Evolutionary conservation across 495 filamentous ascomycete genomes (phyloP).

Genomic region (Penicillium taxi): DNA sequence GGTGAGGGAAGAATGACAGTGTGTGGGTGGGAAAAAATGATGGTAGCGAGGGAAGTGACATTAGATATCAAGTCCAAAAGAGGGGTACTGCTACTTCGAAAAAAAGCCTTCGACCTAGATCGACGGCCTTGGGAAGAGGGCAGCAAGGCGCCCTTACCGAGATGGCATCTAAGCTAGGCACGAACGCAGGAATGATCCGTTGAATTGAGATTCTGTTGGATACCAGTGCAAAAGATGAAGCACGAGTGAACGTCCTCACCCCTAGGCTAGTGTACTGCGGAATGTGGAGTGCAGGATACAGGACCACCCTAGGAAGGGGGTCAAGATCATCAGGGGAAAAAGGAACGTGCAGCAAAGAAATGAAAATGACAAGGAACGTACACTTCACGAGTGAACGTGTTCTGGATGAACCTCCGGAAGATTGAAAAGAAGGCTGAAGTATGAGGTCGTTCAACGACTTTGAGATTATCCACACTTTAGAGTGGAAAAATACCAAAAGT

Average conservation of each 20-base stretch:
- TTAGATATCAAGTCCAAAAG: constrained; percentile 22
- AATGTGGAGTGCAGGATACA: constrained; percentile 46
- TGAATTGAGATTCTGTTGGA: constrained; percentile 32
- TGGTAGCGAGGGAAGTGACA: constrained; percentile 15
- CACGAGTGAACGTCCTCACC: constrained; percentile 69
- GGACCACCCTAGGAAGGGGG: constrained; percentile 39
- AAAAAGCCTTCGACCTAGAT: constrained; percentile 44
- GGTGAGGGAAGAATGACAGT: constrained; percentile 6
- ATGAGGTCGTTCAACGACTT: constrained; percentile 13
- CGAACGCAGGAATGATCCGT: constrained; percentile 45
- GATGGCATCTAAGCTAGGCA: constrained; percentile 49
- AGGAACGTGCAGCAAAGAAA: constrained; percentile 23
- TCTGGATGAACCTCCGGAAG: constrained; percentile 15
- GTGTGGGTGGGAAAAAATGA: constrained; percentile 10
- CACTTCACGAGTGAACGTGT: constrained; percentile 30
- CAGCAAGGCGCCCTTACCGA: constrained; percentile 57
- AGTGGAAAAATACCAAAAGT: constrained; percentile 4
- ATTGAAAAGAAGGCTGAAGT: constrained; percentile 13
- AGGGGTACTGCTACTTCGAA: constrained; percentile 16
- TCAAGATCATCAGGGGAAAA: constrained; percentile 37
- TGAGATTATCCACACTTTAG: constrained; percentile 13
- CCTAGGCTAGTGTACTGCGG: constrained; percentile 42
- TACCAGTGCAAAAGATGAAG: constrained; percentile 49
- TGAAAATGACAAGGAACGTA: constrained; percentile 31
- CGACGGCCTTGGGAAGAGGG: constrained; percentile 42